A percentile compares a stretch with the other conserved stretches of the same genome.
phyloP scores from a whole-genome alignment of 768 basidiomycete species.

The Dioszegia aurantiaca region DNA sequence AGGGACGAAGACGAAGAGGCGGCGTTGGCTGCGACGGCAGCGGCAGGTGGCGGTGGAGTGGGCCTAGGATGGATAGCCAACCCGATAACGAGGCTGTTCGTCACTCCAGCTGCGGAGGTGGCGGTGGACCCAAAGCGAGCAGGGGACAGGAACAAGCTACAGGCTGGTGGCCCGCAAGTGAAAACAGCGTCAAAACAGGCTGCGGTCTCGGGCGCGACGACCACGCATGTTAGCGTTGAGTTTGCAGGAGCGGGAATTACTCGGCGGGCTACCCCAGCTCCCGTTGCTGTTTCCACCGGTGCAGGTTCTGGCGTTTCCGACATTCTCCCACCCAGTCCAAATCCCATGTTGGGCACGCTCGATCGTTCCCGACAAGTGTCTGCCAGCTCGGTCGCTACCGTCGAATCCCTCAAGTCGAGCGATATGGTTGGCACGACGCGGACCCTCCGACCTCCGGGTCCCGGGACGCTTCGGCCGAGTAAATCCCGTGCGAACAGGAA shows the following conservation, averaged over 20 bases:
- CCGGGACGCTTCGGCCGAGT: slow-evolving; percentile 30
- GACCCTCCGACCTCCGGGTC: slow-evolving; percentile 21
- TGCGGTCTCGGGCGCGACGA: slow-evolving; percentile 79
- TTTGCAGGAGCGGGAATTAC: slow-evolving; percentile 71
- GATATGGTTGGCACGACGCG: slow-evolving; percentile 4
- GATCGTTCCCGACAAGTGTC: slow-evolving; percentile 5
- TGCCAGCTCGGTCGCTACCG: slow-evolving; percentile 2
- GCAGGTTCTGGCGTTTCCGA: slow-evolving; percentile 13
- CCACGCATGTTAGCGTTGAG: slow-evolving; percentile 93
- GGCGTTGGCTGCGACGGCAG: slow-evolving; percentile 48
- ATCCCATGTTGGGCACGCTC: slow-evolving; percentile 7
- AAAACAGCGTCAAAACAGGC: slow-evolving; percentile 66
- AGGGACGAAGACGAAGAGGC: slow-evolving; percentile 60
- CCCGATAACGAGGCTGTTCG: slow-evolving; percentile 78
- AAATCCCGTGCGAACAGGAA: slow-evolving; percentile 41
- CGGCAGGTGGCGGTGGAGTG: slow-evolving; percentile 34
- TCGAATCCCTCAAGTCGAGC: slow-evolving; percentile 6
- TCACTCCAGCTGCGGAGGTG: slow-evolving; percentile 49
- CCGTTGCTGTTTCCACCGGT: slow-evolving; percentile 16
- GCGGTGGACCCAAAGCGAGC: background rate
- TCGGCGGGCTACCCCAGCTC: slow-evolving; percentile 55
- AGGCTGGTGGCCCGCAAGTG: slow-evolving; percentile 26
- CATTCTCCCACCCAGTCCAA: slow-evolving; percentile 21
- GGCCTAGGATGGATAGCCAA: slow-evolving; percentile 69
- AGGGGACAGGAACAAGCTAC: slow-evolving; percentile 31